phyloP scores from a whole-genome alignment of 352 stramenopile genomes.

The Globisporangium viniferum region DNA sequence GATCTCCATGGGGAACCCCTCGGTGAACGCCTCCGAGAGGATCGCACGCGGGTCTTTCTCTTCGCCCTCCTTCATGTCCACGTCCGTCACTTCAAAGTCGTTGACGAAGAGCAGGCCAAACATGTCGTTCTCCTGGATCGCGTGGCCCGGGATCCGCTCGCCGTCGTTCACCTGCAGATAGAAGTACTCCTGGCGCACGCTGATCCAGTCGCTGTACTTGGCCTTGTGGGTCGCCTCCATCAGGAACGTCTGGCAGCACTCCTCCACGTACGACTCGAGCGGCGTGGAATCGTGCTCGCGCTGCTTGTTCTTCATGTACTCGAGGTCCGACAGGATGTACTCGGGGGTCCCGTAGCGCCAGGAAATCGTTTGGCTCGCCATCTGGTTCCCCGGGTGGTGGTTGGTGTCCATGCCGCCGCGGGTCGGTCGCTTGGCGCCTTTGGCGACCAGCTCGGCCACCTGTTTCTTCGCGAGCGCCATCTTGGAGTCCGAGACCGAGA shows the following conservation, averaged over 20 bases:
- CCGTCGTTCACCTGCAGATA: slow-evolving; percentile 76
- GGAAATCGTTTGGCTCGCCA: slow-evolving; percentile 16
- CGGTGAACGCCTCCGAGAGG: slow-evolving; percentile 59
- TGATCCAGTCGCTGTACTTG: slow-evolving; percentile 56
- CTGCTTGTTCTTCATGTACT: slow-evolving; percentile 57
- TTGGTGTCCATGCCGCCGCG: slow-evolving; percentile 35
- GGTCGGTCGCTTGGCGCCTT: slow-evolving; percentile 51
- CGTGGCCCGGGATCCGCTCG: slow-evolving; percentile 30
- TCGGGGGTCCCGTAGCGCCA: slow-evolving; percentile 72
- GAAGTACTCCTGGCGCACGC: slow-evolving; percentile 54
- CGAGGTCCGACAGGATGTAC: slow-evolving; percentile 75
- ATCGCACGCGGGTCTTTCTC: slow-evolving; percentile 51
- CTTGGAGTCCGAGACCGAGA: slow-evolving; percentile 63
- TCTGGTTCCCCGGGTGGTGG: neutral
- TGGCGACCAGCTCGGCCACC: slow-evolving; percentile 44
- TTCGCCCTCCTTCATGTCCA: slow-evolving; percentile 30
- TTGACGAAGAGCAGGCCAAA: slow-evolving; percentile 66
- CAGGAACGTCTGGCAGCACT: slow-evolving; percentile 73
- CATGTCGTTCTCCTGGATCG: slow-evolving; percentile 58
- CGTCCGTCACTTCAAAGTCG: slow-evolving; percentile 28
- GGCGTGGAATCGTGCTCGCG: slow-evolving; percentile 55
- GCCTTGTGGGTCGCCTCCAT: slow-evolving; percentile 79
- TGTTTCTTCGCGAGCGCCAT: slow-evolving; percentile 57
- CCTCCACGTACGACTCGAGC: slow-evolving; percentile 69
- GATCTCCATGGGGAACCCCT: slow-evolving; percentile 80